These are phyloP conservation scores for Penicillium decumbens DNA, from an alignment of 2,329 filamentous ascomycete genomes.

Conservation along the genomic window DNA sequence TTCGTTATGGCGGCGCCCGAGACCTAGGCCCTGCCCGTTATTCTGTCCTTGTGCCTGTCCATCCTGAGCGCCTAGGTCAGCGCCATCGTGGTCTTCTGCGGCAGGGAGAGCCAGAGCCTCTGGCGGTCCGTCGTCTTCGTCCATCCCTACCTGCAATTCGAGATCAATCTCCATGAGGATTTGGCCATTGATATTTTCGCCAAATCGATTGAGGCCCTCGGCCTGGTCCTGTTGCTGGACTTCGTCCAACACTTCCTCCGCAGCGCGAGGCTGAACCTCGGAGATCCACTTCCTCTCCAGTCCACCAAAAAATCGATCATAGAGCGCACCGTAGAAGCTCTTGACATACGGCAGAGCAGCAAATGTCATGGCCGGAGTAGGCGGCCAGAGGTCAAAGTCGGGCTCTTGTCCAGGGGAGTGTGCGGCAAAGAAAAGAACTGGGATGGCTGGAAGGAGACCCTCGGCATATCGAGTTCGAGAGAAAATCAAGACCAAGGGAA, in stretches of 20 bases:
- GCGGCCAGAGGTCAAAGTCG: constrained; percentile 60
- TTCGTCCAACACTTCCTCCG: constrained; percentile 37
- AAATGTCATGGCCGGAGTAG: constrained; percentile 61
- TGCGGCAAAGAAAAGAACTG: constrained; percentile 52
- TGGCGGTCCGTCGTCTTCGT: constrained; percentile 40
- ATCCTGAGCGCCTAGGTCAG: constrained; percentile 28
- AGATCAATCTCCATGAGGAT: constrained; percentile 49
- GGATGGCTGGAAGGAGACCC: constrained; percentile 58
- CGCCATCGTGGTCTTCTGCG: constrained; percentile 18
- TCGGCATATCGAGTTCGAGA: constrained; percentile 62
- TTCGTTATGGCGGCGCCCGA: constrained; percentile 43
- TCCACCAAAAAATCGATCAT: constrained; percentile 55
- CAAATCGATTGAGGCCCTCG: constrained; percentile 25
- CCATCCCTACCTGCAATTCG: constrained; percentile 50
- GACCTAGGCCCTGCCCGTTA: constrained; percentile 24
- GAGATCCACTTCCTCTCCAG: constrained; percentile 58
- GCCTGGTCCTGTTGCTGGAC: constrained; percentile 34
- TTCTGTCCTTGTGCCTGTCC: constrained; percentile 24
- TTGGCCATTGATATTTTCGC: constrained; percentile 36
- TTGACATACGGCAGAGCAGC: constrained; percentile 63
- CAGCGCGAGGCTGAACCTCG: constrained; percentile 56
- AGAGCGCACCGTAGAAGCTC: constrained; percentile 59
- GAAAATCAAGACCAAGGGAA: constrained; percentile 64
- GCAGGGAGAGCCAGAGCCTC: constrained; percentile 27
- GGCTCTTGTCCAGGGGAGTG: constrained; percentile 44